phyloP scores from a whole-genome alignment of 208 protist genomes.

The Leishmania gerbilli region DNA sequence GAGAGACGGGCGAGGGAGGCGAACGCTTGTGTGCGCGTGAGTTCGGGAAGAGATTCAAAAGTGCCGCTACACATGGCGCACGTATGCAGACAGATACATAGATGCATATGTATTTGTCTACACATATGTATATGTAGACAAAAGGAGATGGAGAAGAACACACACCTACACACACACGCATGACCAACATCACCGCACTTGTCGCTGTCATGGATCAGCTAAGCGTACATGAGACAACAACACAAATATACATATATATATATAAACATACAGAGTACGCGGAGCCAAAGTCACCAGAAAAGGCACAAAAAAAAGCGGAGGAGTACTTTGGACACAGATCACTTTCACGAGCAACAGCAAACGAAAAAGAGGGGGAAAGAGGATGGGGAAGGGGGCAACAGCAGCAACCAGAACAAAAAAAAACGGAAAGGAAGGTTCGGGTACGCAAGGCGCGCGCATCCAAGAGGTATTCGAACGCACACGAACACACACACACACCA shows the following conservation, averaged over 20 bases:
- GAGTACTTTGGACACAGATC: not conserved
- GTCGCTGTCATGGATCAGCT: not conserved
- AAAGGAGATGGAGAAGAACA: not conserved
- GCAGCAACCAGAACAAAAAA: not conserved
- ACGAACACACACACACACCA: not conserved
- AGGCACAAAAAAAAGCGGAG: slow-evolving; percentile 9
- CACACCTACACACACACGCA: not conserved
- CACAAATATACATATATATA: too few species aligned
- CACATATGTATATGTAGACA: not conserved
- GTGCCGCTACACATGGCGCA: not conserved
- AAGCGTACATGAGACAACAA: not conserved
- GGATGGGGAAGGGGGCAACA: not conserved
- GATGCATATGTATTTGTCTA: not conserved
- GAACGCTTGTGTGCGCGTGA: not conserved
- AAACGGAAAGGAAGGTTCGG: not conserved
- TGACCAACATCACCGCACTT: not conserved
- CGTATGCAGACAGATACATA: not conserved
- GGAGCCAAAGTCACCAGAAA: not conserved
- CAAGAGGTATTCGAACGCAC: not conserved
- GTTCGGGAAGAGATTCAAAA: not conserved
- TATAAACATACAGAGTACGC: not conserved
- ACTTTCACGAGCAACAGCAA: not conserved
- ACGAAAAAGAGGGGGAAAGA: not conserved
- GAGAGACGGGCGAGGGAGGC: not conserved
- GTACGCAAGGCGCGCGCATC: not conserved